phyloP scores from a whole-genome alignment of 1,284 basidiomycete species.

The Ustilago sp. region DNA sequence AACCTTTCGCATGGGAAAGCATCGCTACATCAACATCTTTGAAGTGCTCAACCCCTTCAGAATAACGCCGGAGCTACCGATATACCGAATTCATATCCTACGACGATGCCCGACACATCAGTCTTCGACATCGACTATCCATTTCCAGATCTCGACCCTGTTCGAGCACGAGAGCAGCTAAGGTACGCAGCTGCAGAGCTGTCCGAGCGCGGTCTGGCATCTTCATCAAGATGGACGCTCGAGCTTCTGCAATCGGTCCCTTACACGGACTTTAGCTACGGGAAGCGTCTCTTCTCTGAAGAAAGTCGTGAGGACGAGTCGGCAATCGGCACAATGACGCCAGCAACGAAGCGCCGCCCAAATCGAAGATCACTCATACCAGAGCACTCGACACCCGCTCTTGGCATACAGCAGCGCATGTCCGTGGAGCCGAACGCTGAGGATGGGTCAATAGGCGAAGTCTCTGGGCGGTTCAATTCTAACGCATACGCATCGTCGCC shows the following conservation, averaged over 20 bases:
- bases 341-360: slow-evolving; percentile 30
- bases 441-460: slow-evolving; percentile 24
- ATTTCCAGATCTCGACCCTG: slow-evolving; percentile 53
- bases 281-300: slow-evolving; percentile 1
- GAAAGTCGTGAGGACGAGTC: slow-evolving; percentile 15
- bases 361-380: slow-evolving; percentile 38
- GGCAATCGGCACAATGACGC: slow-evolving; percentile 34
- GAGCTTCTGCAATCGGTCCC: slow-evolving; percentile 59
- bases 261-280: neutral
- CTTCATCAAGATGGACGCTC: slow-evolving; percentile 58
- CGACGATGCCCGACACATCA: slow-evolving; percentile 32
- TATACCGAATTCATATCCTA: neutral
- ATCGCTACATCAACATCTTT: neutral
- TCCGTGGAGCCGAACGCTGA: slow-evolving; percentile 39
- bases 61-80: neutral
- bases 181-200: slow-evolving; percentile 47
- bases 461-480: slow-evolving; percentile 29
- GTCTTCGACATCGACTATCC: slow-evolving; percentile 47
- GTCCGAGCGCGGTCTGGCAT: slow-evolving; percentile 46
- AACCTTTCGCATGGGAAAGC: too few relatives aligned
- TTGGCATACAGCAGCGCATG: slow-evolving; percentile 51
- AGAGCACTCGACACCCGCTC: slow-evolving; percentile 64
- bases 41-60: neutral
- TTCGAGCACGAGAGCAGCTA: slow-evolving; percentile 37
- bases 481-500: slow-evolving; percentile 33